A percentile compares a stretch with the other conserved stretches of the same genome.
Conservation (phyloP, 176 grass and related monocot genomes). For the Avena insularis region DNA sequence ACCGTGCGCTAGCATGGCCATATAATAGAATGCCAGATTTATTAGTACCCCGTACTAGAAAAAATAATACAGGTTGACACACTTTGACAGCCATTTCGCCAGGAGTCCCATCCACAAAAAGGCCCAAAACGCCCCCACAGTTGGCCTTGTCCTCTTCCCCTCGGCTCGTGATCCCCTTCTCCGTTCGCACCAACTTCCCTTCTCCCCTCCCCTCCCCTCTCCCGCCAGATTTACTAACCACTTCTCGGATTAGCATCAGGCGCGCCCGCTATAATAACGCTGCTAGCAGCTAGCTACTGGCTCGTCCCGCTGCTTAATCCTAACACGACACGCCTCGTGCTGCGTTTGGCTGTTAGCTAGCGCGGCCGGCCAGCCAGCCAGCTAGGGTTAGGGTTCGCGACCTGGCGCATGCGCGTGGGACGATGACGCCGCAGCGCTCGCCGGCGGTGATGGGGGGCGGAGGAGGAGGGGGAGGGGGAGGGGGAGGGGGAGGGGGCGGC, state of each 20-base stretch:
- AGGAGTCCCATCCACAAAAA: not conserved
- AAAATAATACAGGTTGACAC: too few species aligned
- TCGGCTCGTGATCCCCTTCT: not conserved
- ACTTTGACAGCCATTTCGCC: not conserved
- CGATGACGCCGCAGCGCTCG: conserved; percentile 63
- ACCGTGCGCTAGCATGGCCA: too few species aligned
- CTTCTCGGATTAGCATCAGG: not conserved
- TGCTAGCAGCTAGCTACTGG: not conserved
- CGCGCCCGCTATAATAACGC: conserved; percentile 62
- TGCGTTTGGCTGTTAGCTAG: not conserved
- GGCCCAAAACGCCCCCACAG: not conserved
- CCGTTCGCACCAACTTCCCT: not conserved
- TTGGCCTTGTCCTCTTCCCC: not conserved
- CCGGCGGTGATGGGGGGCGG: not conserved
- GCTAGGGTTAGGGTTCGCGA: conserved; percentile 64
- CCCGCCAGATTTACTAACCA: conserved; percentile 50
- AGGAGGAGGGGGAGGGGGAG: not conserved
- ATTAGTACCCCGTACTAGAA: too few species aligned
- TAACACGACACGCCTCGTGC: conserved; percentile 13
- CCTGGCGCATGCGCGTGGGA: conserved; percentile 42
- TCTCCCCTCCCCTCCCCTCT: not conserved
- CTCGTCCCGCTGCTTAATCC: conserved; percentile 5
- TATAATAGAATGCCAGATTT: too few species aligned
- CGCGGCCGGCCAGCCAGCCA: not conserved
- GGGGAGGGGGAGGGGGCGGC: not conserved